Evolutionary conservation across 441 rosid genomes (phyloP).

Genomic region (Brassica balearica): DNA sequence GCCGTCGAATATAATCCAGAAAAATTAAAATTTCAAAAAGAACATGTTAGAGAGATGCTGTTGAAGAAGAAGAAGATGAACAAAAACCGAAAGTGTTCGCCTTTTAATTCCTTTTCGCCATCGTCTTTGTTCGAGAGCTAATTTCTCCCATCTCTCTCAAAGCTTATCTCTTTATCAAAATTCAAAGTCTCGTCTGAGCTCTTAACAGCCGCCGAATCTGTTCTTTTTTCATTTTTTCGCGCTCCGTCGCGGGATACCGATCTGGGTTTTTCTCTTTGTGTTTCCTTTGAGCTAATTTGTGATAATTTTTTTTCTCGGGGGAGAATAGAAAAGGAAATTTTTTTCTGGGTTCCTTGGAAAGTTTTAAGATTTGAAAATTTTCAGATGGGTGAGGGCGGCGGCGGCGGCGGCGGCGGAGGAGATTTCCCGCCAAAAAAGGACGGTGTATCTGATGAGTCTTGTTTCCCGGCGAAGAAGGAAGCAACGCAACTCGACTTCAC

Average conservation of each 20-base stretch:
- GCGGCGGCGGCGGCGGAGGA: conserved; percentile 43
- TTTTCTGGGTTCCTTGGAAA: conserved; percentile 13
- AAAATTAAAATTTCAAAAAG: conserved; percentile 65
- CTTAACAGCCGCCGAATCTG: conserved; percentile 38
- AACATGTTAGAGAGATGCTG: conserved; percentile 63
- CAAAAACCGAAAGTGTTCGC: conserved; percentile 40
- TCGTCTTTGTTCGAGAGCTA: conserved; percentile 29
- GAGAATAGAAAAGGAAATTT: conserved; percentile 9
- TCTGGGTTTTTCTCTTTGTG: conserved; percentile 47
- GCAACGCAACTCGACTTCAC: conserved; percentile 90
- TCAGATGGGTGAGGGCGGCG: conserved; percentile 54
- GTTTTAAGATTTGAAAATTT: conserved; percentile 31
- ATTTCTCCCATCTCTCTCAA: conserved; percentile 5
- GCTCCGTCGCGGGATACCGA: conserved; percentile 43
- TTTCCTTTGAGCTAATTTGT: conserved; percentile 43
- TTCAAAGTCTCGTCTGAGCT: conserved; percentile 41
- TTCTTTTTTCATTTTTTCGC: conserved; percentile 10
- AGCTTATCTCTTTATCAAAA: conserved; percentile 37
- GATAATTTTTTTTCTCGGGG: neutral
- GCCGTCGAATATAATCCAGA: conserved; percentile 60
- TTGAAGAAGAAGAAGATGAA: conserved; percentile 42
- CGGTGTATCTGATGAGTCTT: conserved; percentile 42
- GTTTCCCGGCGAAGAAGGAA: conserved; percentile 65
- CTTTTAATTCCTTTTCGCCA: conserved; percentile 1
- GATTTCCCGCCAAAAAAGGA: conserved; percentile 70